Evolutionary conservation across 192 early-diverging fungal species (phyloP), one percentile per base, ranked within the genome.

Genomic region (Entomortierella chlamydospora): DNA sequence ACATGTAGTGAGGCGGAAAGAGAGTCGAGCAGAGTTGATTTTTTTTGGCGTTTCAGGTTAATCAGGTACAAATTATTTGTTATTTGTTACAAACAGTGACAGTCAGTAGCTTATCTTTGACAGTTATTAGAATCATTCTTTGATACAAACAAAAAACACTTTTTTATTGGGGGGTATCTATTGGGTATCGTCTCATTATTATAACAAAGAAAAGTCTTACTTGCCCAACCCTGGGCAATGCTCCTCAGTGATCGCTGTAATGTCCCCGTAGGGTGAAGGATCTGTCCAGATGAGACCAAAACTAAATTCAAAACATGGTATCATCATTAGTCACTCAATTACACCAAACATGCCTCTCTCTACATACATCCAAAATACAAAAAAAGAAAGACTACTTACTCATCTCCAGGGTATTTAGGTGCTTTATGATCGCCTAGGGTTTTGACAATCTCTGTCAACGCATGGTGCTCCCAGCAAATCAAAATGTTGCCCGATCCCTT

Each of bases 401-500:
- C 31, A 13, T 66, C 42, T 29, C 56, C 6, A 66, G 64, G 11
- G 54, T 66, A 66, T 31, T 30, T 39, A 66, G 52, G 53, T 43
- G 64, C 53, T 12, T 66, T 66, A 41, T 30, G 41, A 57, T 57
- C 64, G 30, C 52, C 54, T 37, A 66, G 42, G 64, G 64, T 23
- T 30, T 66, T 42, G 64, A 39, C 52, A 42, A 66, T 17, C 17
- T 66, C 29, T 31, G 22, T 57, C 64, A 66, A 39, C 29, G 64
- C 52, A 66, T 51, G 29, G 29, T 66, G 64, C 64, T 66, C 52
- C 64, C 64, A 66, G 64, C 41, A 66, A 39, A 66, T 66, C 64
- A 66, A 66, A 42, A 66, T 66, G 30, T 66, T 66, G 42, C 64
- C 64, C 41, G 64, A 45, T 31, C 64, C 64, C 26, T 55, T 55